Base-by-base conservation (phyloP, 805 yeast genomes). In the Dipodascopsis uninucleata region DNA sequence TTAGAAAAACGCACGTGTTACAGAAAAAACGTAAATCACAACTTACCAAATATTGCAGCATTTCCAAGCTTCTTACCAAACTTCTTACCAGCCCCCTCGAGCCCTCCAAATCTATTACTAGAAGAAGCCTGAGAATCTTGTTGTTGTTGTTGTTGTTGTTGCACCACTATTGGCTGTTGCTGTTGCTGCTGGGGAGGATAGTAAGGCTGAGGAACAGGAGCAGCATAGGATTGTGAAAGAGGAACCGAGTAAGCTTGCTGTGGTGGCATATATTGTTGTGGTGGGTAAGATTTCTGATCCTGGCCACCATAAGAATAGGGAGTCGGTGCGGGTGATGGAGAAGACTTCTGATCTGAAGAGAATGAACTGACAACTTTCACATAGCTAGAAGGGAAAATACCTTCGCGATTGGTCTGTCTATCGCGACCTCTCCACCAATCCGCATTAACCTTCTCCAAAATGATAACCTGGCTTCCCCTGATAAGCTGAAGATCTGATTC, bases 381-480 rank as follows among this genome's bases (percentile, higher is more conserved):
- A 60, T 93, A 90, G 62, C 86, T 86, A 1, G 90, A 70, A 6
- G 98, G 98, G 69, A 93, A 89, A 60, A 89, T 81, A 33, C 97
- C 98, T 5, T 75, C 74, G 25, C 65, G 63, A 47, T 76, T 73
- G 34, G 72, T 62, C 14, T 69, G 67, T 35, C 53, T 33, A 45
- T 59, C 60, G 28, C 64, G 62, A 36, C 98, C 98, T 61, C 77
- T 82, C 85, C 93, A 88, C 98, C 98, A 90, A 60, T 88, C 90
- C 29, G 76, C 73, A 17, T 90, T 84, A 37, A 82, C 71, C 58
- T 78, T 84, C 61, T 88, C 95, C 4, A 78, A 44, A 4, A 93
- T 77, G 25, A 75, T 74, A 38, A 93, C 63, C 58, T 75, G 78
- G 52, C 83, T 90, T 43, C 94, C 97, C 29, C 68, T 72, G 28